phyloP scores from a whole-genome alignment of 1,139 yeast genomes.

The Wickerhamomyces sp. region DNA sequence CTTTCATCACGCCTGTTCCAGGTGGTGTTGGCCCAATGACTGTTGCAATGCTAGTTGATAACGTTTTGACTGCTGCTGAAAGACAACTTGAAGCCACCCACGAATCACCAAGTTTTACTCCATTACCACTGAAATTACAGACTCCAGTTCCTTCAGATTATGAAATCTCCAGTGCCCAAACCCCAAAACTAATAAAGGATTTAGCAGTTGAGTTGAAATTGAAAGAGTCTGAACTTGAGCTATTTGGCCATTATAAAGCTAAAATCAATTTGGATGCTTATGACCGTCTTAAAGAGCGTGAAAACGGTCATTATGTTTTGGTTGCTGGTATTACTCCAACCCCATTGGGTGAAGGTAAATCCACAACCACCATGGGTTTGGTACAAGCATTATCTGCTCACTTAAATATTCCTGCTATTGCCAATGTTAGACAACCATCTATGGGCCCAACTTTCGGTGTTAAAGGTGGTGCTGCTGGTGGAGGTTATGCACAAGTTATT shows the following conservation, averaged over 20 bases:
- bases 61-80: conserved; percentile 63
- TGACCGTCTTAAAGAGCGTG: conserved; percentile 53
- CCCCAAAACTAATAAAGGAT: conserved; percentile 59
- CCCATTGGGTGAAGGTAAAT: conserved; percentile 79
- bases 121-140: conserved; percentile 45
- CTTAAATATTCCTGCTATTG: conserved; percentile 61
- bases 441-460: conserved; percentile 90
- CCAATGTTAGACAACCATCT: conserved; percentile 80
- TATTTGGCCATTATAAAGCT: conserved; percentile 71
- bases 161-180: conserved; percentile 68
- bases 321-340: conserved; percentile 85
- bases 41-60: conserved; percentile 74
- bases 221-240: conserved; percentile 58
- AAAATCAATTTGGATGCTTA: conserved; percentile 60
- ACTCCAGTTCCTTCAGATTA: conserved; percentile 74
- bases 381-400: conserved; percentile 81
- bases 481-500: conserved; percentile 80
- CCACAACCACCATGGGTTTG: conserved; percentile 75
- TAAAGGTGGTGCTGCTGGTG: conserved; percentile 90
- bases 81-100: conserved; percentile 38
- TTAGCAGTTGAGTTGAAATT: conserved; percentile 67
- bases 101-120: conserved; percentile 47
- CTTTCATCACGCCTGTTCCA: conserved; percentile 75
- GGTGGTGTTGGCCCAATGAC: conserved; percentile 94
- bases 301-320: conserved; percentile 64